Evolutionary conservation across 2,329 filamentous ascomycete genomes (phyloP), one percentile per base, ranked within the genome.

Genomic region (Aspergillus sp.): DNA sequence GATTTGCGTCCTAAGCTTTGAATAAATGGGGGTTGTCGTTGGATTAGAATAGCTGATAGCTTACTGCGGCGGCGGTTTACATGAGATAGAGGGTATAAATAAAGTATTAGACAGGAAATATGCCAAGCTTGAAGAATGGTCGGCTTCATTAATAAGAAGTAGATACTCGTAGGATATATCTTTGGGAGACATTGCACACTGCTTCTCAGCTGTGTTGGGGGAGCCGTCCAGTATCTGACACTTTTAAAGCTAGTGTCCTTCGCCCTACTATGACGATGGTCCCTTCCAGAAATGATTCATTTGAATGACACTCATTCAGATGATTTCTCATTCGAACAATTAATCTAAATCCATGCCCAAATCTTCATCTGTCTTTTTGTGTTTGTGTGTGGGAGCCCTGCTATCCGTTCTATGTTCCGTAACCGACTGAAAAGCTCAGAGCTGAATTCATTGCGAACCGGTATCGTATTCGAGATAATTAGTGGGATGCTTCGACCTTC

Each of bases 401-500:
- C 19, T 19, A 19, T 19, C 19, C 19, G 19, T 19, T 19, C 19
- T 9, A 32, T 32, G 8, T 32, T 9, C 31, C 31, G n/a, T 9
- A 32, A 32, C 31, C 19, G 19, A 19, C 19, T 19, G 19, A 19
- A 19, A 19, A 19, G 19, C 19, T 19, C 19, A 19, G 19, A 19
- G 19, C 19, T 19, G 2, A 19, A 19, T 19, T 19, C 19, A 19
- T 19, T 19, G 19, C 19, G 19, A 19, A 19, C 19, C 19, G 19
- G 19, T 19, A 19, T 19, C 19, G 19, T 19, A 19, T 19, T 28
- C 27, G 19, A 28, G 13, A 7, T 11, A 12, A 72, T 77, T 79
- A 79, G 73, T 87, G 88, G 49, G 81, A 76, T 33, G 83, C 79
- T 66, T 93, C 88, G 61, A 96, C 88, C 73, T 95, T 96, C 78